Evolutionary conservation across 495 filamentous ascomycete genomes (phyloP).

Genomic region (Astrothelium subdiscretum): DNA sequence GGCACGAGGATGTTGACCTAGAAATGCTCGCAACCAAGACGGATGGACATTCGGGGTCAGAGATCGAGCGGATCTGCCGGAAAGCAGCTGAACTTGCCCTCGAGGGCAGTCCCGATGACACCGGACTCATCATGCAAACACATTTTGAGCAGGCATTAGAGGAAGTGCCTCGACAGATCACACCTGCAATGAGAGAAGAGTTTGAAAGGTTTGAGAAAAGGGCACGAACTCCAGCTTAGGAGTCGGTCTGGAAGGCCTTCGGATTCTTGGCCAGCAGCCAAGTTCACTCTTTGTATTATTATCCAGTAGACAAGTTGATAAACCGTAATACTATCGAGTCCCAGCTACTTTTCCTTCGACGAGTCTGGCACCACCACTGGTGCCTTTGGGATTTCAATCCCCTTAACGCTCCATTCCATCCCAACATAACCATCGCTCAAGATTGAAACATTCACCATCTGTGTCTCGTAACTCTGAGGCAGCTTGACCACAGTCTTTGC

Average conservation of each 20-base stretch:
- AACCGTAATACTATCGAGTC: neutral
- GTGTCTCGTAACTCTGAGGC: slow-evolving; percentile 33
- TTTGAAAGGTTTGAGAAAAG: slow-evolving; percentile 11
- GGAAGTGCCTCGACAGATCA: slow-evolving; percentile 8
- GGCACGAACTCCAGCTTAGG: neutral
- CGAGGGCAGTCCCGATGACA: slow-evolving; percentile 31
- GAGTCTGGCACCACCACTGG: slow-evolving; percentile 28
- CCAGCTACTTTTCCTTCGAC: slow-evolving; percentile 15
- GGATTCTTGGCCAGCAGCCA: too few relatives aligned
- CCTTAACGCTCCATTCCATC: slow-evolving; percentile 54
- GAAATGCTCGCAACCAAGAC: slow-evolving; percentile 53
- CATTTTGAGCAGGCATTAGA: slow-evolving; percentile 13
- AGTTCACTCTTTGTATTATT: too few relatives aligned
- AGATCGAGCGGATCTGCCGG: slow-evolving; percentile 72
- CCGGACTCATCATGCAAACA: neutral
- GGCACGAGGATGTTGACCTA: slow-evolving; percentile 56
- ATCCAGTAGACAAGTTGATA: too few relatives aligned
- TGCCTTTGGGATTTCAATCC: slow-evolving; percentile 39
- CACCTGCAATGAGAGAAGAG: slow-evolving; percentile 9
- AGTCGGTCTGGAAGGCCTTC: too few relatives aligned
- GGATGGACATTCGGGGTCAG: slow-evolving; percentile 80
- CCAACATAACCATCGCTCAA: slow-evolving; percentile 81
- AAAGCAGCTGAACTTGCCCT: slow-evolving; percentile 50
- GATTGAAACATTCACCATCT: slow-evolving; percentile 57
- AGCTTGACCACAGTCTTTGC: slow-evolving; percentile 52